These are phyloP conservation scores for Dendrocalamus latiflorus DNA, from an alignment of 202 grass and related monocot species.

Conservation along the genomic window DNA sequence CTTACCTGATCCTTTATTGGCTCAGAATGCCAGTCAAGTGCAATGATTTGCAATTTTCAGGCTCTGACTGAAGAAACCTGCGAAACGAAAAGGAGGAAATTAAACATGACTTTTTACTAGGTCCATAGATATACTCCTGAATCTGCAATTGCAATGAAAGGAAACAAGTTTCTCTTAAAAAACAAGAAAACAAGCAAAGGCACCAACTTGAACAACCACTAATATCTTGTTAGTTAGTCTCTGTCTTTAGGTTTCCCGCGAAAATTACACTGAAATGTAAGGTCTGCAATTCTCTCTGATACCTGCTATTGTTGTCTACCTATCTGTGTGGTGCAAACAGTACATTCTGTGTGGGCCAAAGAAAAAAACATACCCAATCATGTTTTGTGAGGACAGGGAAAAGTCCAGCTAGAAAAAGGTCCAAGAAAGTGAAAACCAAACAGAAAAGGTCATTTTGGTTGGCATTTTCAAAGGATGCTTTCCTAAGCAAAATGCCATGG, in stretches of 20 bases:
- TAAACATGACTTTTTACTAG: neutral
- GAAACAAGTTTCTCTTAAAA: neutral
- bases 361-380: constrained; percentile 18
- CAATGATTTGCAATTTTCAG: neutral
- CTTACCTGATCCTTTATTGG: neutral
- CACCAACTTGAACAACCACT: neutral
- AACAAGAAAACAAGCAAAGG: neutral
- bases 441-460: neutral
- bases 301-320: neutral
- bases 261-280: neutral
- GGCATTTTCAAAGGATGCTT: constrained; percentile 2
- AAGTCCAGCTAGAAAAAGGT: neutral
- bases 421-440: constrained; percentile 8
- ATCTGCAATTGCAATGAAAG: no score
- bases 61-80: neutral
- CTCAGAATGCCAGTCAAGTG: neutral
- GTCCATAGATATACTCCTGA: neutral
- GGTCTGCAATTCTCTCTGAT: neutral
- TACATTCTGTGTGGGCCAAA: constrained; percentile 11
- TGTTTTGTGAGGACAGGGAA: constrained; percentile 18
- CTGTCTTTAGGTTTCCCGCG: neutral
- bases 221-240: neutral
- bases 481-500: constrained; percentile 10
- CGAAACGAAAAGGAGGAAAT: neutral
- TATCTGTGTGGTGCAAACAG: constrained; percentile 5